A percentile compares a stretch with the other conserved stretches of the same genome.
Evolutionary conservation across 306 rosid genomes (phyloP).

Genomic region (Elaeagnus macrophylla): DNA sequence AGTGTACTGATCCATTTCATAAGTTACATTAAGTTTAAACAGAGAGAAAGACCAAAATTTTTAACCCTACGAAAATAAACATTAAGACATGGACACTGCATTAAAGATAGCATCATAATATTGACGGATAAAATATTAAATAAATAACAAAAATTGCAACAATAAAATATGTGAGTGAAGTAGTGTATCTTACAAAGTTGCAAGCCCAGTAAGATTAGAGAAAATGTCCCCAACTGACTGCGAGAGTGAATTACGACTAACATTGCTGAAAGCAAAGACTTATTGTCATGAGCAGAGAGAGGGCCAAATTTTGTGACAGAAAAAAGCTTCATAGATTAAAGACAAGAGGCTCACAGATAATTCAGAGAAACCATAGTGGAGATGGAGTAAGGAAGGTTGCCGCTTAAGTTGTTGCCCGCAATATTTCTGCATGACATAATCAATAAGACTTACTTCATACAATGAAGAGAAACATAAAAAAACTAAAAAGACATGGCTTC

Average conservation of each 20-base stretch:
- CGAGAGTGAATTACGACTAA: constrained; percentile 62
- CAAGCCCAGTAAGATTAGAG: constrained; percentile 42
- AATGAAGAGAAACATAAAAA: constrained; percentile 9
- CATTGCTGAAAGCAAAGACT: constrained; percentile 45
- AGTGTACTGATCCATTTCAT: no score
- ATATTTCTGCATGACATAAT: constrained; percentile 51
- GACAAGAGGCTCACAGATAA: constrained; percentile 59
- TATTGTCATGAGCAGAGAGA: constrained; percentile 8
- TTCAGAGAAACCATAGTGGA: constrained; percentile 58
- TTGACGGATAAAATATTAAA: constrained; percentile 4
- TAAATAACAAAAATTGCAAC: not conserved
- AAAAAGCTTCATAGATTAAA: constrained; percentile 9
- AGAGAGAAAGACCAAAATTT: no score
- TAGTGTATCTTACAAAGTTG: constrained; percentile 53
- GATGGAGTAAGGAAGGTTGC: constrained; percentile 89
- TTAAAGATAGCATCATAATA: no score
- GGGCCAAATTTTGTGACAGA: constrained; percentile 13
- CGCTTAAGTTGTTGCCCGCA: constrained; percentile 68
- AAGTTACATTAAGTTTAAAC: no score
- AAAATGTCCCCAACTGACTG: constrained; percentile 57
- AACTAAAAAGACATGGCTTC: not conserved
- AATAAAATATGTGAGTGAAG: constrained; percentile 1
- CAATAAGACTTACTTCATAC: constrained; percentile 2
- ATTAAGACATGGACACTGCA: no score
- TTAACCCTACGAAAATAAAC: no score